Conservation (phyloP, 345 rosid genomes). For the Barbarea vulgaris region DNA sequence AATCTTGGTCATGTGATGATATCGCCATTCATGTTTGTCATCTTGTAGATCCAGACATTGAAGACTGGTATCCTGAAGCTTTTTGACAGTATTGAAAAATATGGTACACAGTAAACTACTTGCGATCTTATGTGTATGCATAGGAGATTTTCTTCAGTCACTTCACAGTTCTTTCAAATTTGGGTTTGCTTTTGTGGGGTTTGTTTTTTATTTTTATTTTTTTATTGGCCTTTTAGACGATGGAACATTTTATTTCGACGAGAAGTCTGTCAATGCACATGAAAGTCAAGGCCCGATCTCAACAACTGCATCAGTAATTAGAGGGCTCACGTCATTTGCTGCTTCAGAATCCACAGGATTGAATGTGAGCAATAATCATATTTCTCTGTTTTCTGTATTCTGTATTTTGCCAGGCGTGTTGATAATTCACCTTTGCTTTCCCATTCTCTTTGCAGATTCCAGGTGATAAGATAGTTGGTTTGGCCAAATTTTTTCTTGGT, state of each 20-base stretch:
- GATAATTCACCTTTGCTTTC: slow-evolving; percentile 20
- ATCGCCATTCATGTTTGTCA: slow-evolving; percentile 20
- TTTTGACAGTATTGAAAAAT: slow-evolving; percentile 79
- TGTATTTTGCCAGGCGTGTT: slow-evolving; percentile 7
- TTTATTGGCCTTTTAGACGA: slow-evolving; percentile 64
- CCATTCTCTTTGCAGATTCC: slow-evolving; percentile 67
- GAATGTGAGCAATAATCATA: slow-evolving; percentile 49
- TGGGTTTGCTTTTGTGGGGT: slow-evolving; percentile 1
- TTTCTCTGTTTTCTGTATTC: slow-evolving; percentile 6
- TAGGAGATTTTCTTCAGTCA: not conserved
- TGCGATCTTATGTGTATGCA: not conserved
- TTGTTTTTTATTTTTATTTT: not conserved
- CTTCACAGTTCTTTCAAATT: not conserved
- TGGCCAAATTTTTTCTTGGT: slow-evolving; percentile 87
- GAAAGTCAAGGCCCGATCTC: slow-evolving; percentile 70
- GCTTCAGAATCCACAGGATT: slow-evolving; percentile 60
- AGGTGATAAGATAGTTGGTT: slow-evolving; percentile 71
- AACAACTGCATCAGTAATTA: slow-evolving; percentile 80
- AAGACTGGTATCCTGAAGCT: slow-evolving; percentile 78
- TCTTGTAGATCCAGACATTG: slow-evolving; percentile 64
- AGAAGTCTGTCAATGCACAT: slow-evolving; percentile 53
- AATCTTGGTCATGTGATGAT: slow-evolving; percentile 16
- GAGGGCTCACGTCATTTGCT: slow-evolving; percentile 73
- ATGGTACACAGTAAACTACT: slow-evolving; percentile 52
- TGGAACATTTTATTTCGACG: slow-evolving; percentile 83